These are phyloP conservation scores for Leccinellum albellum DNA, from an alignment of 768 basidiomycete species.

Conservation along the genomic window DNA sequence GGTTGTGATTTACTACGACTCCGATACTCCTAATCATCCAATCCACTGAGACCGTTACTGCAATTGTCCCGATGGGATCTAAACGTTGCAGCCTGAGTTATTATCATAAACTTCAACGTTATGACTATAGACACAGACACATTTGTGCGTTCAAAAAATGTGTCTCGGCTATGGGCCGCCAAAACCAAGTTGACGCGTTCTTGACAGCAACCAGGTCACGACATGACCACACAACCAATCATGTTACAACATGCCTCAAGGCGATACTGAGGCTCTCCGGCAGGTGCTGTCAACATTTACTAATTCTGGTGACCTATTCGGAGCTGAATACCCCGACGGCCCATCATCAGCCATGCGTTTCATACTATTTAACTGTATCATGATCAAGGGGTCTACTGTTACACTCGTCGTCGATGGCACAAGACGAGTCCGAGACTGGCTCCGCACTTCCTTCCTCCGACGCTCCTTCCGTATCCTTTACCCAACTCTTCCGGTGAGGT, in stretches of 20 bases:
- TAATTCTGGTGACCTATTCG: neutral
- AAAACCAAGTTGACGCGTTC: neutral
- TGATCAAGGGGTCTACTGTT: neutral
- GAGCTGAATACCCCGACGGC: neutral
- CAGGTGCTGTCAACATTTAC: neutral
- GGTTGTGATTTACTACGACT: too few species aligned
- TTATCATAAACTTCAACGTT: neutral
- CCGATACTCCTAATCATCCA: too few species aligned
- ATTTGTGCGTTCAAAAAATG: neutral
- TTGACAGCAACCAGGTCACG: neutral
- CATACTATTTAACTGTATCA: neutral
- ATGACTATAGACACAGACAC: neutral
- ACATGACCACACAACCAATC: too few species aligned
- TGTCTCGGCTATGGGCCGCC: too few species aligned
- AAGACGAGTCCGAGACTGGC: neutral
- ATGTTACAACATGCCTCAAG: neutral
- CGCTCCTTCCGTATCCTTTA: slow-evolving; percentile 38
- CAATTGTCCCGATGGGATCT: neutral
- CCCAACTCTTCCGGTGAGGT: slow-evolving; percentile 46
- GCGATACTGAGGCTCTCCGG: neutral
- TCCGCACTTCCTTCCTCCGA: slow-evolving; percentile 27
- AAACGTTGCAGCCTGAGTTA: neutral
- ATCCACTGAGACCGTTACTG: too few species aligned
- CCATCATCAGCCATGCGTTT: neutral
- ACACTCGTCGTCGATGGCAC: neutral